phyloP scores from a whole-genome alignment of 805 yeast species.

The Wickerhamomyces ciferrii region DNA sequence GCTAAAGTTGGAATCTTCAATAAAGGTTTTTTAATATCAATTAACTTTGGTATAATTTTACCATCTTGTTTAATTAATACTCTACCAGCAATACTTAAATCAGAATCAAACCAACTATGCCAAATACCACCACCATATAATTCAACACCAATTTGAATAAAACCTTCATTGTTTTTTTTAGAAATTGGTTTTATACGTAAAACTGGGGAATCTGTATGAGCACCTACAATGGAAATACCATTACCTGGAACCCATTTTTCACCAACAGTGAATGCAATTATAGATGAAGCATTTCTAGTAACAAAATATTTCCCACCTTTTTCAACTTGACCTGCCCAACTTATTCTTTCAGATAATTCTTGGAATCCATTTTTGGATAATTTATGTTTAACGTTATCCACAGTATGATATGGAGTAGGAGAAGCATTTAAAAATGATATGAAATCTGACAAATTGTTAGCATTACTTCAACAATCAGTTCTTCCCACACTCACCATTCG shows the following conservation, averaged over 20 bases:
- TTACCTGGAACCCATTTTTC: slow-evolving; percentile 66
- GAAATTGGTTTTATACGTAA: slow-evolving; percentile 86
- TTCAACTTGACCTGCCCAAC: slow-evolving; percentile 56
- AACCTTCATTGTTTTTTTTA: slow-evolving; percentile 64
- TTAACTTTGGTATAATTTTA: slow-evolving; percentile 55
- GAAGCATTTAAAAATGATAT: slow-evolving; percentile 74
- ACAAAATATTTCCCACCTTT: slow-evolving; percentile 72
- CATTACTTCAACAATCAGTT: no score
- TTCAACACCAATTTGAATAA: slow-evolving; percentile 87
- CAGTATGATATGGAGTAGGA: slow-evolving; percentile 95
- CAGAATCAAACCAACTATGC: slow-evolving; percentile 97
- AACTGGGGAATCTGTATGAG: slow-evolving; percentile 94
- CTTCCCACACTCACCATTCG: slow-evolving; percentile 20
- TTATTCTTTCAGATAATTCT: slow-evolving; percentile 65
- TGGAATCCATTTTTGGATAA: slow-evolving; percentile 60
- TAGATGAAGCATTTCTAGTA: slow-evolving; percentile 84
- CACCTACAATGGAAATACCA: slow-evolving; percentile 87
- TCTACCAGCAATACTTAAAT: slow-evolving; percentile 86
- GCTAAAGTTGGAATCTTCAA: slow-evolving; percentile 93
- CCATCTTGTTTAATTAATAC: slow-evolving; percentile 59
- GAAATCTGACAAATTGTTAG: slow-evolving; percentile 40
- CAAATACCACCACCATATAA: slow-evolving; percentile 95
- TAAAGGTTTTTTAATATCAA: slow-evolving; percentile 78
- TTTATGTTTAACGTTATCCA: slow-evolving; percentile 52
- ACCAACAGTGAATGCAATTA: slow-evolving; percentile 85